Evolutionary conservation across 2,329 filamentous ascomycete genomes (phyloP), one percentile per base, ranked within the genome.

Genomic region (Aspergillus sp.): DNA sequence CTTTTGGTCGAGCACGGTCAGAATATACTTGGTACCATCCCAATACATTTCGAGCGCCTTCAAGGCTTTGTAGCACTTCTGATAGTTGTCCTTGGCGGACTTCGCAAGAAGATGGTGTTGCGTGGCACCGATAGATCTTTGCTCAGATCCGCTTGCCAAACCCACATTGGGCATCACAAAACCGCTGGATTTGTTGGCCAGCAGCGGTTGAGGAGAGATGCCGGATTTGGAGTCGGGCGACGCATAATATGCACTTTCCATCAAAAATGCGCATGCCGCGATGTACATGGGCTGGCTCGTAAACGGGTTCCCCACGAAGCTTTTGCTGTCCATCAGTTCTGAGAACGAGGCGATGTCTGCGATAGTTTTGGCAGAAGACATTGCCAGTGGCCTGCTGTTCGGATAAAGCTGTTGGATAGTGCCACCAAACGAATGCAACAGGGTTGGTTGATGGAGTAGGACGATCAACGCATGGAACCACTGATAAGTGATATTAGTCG

Each of bases 241-340:
- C 0, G 85, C 85, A 19, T 84, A 83, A 52, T 85, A 79, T 3
- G 82, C 83, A 4, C 86, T 88, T 62, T 95, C 89, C 71, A 89
- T 88, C 13, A 95, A 72, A 57, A 95, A 95, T 0, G 89, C 89
- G 61, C 88, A 94, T 1, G 88, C 89, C 1, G 89, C 89, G 51
- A 95, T 91, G 58, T 94, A 95, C 60, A 94, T 94, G 0, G 89
- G 89, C 65, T 95, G 89, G 43, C 86, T 89, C 0, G 88, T 93
- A 55, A 95, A 95, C 0, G 89, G 89, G 50, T 93, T 95, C 1
- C 88, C 88, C 30, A 90, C 84, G 48, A 90, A 88, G 57, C 88
- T 90, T 64, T 88, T 90, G 0, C 86, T 83, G 63, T 94, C 88
- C 45, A 93, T 88, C 7, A 94, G 72, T 61, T 94, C 88, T 0